phyloP scores from a whole-genome alignment of 2,329 filamentous ascomycete species.

The Dothideomycetes sp. region DNA sequence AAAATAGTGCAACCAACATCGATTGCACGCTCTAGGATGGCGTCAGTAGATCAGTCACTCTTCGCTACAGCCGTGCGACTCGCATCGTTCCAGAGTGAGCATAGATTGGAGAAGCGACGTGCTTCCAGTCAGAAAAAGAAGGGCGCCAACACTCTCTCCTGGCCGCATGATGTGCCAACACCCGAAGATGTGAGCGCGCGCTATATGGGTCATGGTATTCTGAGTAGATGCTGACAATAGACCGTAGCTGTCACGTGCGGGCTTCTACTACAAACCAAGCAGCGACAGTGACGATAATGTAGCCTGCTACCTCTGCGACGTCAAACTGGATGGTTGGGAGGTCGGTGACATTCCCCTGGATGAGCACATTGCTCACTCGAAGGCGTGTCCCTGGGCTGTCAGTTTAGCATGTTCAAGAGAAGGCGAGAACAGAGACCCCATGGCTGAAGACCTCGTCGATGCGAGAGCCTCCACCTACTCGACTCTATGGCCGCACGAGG shows the following conservation, averaged over 20 bases:
- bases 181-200: conserved; percentile 49
- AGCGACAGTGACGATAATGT: conserved; percentile 74
- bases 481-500: conserved; percentile 80
- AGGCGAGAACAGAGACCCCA: conserved; percentile 60
- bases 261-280: conserved; percentile 79
- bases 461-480: conserved; percentile 76
- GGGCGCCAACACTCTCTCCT: conserved; percentile 45
- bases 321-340: conserved; percentile 86
- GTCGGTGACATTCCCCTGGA: conserved; percentile 68
- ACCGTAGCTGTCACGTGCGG: conserved; percentile 83
- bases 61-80: conserved; percentile 35
- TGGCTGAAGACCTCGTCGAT: conserved; percentile 56
- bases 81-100: conserved; percentile 61
- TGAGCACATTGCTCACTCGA: conserved; percentile 77
- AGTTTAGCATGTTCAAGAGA: conserved; percentile 40
- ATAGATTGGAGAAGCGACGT: conserved; percentile 56
- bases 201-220: too few relatives aligned
- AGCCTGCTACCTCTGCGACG: conserved; percentile 75
- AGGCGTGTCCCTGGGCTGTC: conserved; percentile 79
- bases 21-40: background rate
- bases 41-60: conserved; percentile 3
- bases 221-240: too few relatives aligned
- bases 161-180: conserved; percentile 66
- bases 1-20: background rate
- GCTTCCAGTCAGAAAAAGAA: conserved; percentile 53